Evolutionary conservation across 805 yeast genomes (phyloP), one percentile per base, ranked within the genome.

Genomic region (Cyberlindnera subsufficiens): DNA sequence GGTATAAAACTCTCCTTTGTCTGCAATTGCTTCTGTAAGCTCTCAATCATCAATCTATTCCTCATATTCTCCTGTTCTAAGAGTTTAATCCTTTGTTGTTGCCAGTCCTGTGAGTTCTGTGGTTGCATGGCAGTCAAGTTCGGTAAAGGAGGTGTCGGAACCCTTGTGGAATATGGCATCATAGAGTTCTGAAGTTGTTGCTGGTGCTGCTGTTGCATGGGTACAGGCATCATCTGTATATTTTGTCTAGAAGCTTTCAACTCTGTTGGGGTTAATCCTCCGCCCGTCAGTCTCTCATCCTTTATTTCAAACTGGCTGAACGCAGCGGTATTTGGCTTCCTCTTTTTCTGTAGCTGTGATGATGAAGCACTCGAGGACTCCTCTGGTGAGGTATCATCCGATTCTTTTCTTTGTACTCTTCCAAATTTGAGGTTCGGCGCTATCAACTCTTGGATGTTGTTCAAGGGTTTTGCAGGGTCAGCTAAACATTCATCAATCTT

Each of bases 401-500:
- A 40, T 8, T 46, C 32, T 16, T 34, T 39, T 16, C 43, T 45
- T 8, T 40, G 43, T 8, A 55, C 34, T 17, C 56, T 41, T 3
- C 56, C 56, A 43, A 54, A 54, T 38, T 49, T 54, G 16, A 47
- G 11, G 35, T 56, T 53, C 4, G 58, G 52, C 9, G 54, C 55
- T 2, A 41, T 51, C 2, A 51, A 41, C 37, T 51, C 60, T 32
- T 55, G 58, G 9, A 40, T 43, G 30, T 50, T 47, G 37, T 46
- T 43, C 13, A 54, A 35, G 0, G 61, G 61, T n/a, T 32, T 47
- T 2, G 61, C 59, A 1, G 61, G 61, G 32, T 49, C 47, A 5
- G 53, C 54, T 14, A 55, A 15, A 35, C 61, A 56, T 40, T 57
- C 59, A 9, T 51, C 53, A 25, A 54, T 39, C 35, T 47, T 55